Evolutionary conservation across 257 asterid genomes (phyloP).

Genomic region (Gynochthodes officinalis): DNA sequence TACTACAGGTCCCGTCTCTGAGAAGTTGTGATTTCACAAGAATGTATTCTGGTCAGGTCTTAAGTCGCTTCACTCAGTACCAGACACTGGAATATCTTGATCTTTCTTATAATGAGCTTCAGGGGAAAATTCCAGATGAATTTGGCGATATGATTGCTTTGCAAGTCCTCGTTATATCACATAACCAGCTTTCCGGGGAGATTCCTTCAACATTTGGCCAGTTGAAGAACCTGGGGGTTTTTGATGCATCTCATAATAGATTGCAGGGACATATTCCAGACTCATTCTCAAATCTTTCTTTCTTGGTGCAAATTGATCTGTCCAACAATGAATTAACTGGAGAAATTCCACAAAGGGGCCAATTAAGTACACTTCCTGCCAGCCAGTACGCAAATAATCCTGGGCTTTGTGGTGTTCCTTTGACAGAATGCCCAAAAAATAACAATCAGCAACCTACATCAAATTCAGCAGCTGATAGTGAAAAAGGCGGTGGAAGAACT

Average conservation of each 20-base stretch:
- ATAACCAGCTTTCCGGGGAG: conserved; percentile 83
- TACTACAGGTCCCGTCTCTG: conserved; percentile 71
- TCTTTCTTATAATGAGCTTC: conserved; percentile 77
- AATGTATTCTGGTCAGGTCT: conserved; percentile 77
- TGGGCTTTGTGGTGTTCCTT: conserved; percentile 87
- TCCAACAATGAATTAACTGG: conserved; percentile 88
- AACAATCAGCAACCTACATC: conserved; percentile 34
- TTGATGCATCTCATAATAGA: conserved; percentile 89
- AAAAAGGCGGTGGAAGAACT: conserved; percentile 23
- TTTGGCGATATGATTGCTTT: conserved; percentile 91
- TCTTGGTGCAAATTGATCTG: conserved; percentile 82
- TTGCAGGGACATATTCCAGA: conserved; percentile 88
- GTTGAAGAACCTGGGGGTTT: conserved; percentile 82
- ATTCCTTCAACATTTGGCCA: conserved; percentile 73
- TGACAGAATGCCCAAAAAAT: conserved; percentile 54
- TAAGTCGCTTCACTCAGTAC: conserved; percentile 74
- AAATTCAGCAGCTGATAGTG: conserved; percentile 17
- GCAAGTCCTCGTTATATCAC: conserved; percentile 78
- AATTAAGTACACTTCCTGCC: conserved; percentile 93
- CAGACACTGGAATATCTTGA: conserved; percentile 90
- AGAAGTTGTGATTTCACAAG: conserved; percentile 81
- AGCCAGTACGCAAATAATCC: conserved; percentile 79
- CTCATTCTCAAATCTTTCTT: conserved; percentile 69
- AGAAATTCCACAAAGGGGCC: conserved; percentile 80
- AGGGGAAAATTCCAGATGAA: conserved; percentile 81